A percentile compares a stretch with the other conserved stretches of the same genome.
These are phyloP conservation scores for Pyrenochaeta sp. DNA, from an alignment of 2,329 filamentous ascomycete species.

Conservation along the genomic window DNA sequence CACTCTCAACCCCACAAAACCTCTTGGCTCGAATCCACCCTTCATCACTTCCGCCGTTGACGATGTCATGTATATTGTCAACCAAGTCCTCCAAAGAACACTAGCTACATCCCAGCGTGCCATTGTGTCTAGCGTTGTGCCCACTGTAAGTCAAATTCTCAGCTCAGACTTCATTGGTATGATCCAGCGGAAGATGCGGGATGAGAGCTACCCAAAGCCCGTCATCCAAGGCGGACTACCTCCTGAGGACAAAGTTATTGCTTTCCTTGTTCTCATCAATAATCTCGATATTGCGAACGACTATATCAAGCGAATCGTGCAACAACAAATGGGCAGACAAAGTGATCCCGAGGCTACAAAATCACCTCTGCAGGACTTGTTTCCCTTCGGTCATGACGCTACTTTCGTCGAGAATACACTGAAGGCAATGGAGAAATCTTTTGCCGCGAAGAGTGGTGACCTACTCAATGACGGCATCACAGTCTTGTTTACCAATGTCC, in stretches of 20 bases:
- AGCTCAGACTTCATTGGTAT: conserved; percentile 93
- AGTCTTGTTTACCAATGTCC: conserved; percentile 86
- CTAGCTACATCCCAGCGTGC: conserved; percentile 84
- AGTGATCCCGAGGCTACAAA: conserved; percentile 52
- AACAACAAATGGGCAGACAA: conserved; percentile 64
- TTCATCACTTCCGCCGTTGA: conserved; percentile 96
- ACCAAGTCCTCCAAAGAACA: conserved; percentile 85
- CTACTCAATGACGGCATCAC: conserved; percentile 84
- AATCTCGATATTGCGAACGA: conserved; percentile 92
- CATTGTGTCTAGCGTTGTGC: conserved; percentile 79
- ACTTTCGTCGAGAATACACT: conserved; percentile 73
- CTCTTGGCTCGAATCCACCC: conserved; percentile 79
- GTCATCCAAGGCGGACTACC: conserved; percentile 81
- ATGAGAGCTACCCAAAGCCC: conserved; percentile 89
- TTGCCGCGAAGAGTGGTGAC: conserved; percentile 80
- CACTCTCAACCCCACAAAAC: conserved; percentile 75
- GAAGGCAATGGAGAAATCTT: conserved; percentile 72
- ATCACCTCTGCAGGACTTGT: conserved; percentile 65
- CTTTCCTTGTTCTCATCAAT: conserved; percentile 93
- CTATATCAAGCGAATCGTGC: conserved; percentile 87
- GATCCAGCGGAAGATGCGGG: conserved; percentile 96
- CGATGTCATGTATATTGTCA: conserved; percentile 99
- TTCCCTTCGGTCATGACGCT: conserved; percentile 82
- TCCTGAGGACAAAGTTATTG: conserved; percentile 85
- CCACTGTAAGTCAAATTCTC: conserved; percentile 80